These are phyloP conservation scores for Xylariaceae sp. DNA, from an alignment of 2,329 filamentous ascomycete genomes.

Conservation along the genomic window DNA sequence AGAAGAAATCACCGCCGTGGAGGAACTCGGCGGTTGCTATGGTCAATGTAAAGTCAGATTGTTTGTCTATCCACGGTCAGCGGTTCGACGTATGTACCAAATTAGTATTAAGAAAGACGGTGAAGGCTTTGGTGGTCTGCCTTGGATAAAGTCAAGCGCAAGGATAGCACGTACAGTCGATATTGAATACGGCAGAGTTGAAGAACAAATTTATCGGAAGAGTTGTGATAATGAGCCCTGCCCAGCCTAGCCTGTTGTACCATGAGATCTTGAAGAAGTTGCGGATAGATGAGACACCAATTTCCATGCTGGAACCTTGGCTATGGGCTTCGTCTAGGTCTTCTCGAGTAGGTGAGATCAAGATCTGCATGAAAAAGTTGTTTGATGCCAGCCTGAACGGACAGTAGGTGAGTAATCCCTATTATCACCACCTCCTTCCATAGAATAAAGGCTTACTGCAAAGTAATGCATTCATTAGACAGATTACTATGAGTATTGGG, in stretches of 20 bases:
- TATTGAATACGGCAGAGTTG: constrained; percentile 27
- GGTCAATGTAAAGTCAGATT: constrained; percentile 17
- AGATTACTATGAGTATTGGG: too few species aligned
- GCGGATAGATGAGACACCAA: constrained; percentile 42
- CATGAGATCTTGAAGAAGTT: constrained; percentile 32
- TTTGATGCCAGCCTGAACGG: background rate
- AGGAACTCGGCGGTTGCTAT: constrained; percentile 22
- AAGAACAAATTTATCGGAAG: constrained; percentile 30
- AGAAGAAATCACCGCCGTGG: constrained; percentile 13
- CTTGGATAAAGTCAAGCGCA: too few species aligned
- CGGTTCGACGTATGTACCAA: too few species aligned
- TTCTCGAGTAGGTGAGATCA: constrained; percentile 46
- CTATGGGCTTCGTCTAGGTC: constrained; percentile 49
- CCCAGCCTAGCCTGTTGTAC: constrained; percentile 20
- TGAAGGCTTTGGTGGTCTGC: too few species aligned
- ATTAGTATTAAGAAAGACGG: too few species aligned
- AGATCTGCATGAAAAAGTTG: constrained; percentile 39
- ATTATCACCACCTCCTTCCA: too few species aligned
- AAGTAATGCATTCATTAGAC: too few species aligned
- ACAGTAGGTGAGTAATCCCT: background rate
- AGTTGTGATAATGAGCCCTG: constrained; percentile 21
- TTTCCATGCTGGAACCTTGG: constrained; percentile 39
- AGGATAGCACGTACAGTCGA: too few species aligned
- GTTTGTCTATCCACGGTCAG: background rate
- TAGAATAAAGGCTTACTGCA: too few species aligned